Base-by-base conservation (phyloP, 1,139 yeast genomes). In the Pichia sp. region DNA sequence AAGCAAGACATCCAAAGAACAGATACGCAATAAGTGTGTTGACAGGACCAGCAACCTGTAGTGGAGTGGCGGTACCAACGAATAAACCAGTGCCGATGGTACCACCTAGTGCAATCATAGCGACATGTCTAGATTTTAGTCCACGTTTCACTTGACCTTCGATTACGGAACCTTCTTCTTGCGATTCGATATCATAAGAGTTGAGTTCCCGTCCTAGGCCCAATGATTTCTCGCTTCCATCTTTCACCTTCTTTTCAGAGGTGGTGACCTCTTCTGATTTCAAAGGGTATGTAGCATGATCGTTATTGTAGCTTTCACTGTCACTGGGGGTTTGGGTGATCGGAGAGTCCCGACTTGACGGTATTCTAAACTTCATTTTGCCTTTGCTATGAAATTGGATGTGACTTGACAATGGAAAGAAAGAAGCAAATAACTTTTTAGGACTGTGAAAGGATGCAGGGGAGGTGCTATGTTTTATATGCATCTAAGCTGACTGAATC, bases 81-180 rank as follows among this genome's bases (percentile, higher is more conserved):
- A 76, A 76, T 33, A 77, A 60, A 53, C 85, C 85, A 3, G 85
- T 77, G 52, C 87, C 87, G 48, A 79, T 79, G 30, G 86, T 66
- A 44, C 85, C 85, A 51, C 85, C 85, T 6, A 69, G 55, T 33
- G 84, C 81, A 54, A 77, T 72, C 82, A 77, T 75, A 19, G 80
- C 67, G 33, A 77, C 67, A 47, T 76, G 82, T 51, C 85, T 64
- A 19, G 76, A 72, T 49, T 73, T 73, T 38, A 76, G 60, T 14
- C 67, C 69, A 52, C 83, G 45, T 27, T 40, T 48, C 14, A 47
- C 46, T 23, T 45, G 28, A 17, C 46, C 45, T 25, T 45, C 41
- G 26, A 40, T 38, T 13, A 42, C 44, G 11, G 25, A 37, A 24
- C 48, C 48, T 31, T 43, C 44, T 14, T 38, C 47, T 22, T 32